phyloP scores from a whole-genome alignment of 352 stramenopile genomes.

The Lagenidium giganteum region DNA sequence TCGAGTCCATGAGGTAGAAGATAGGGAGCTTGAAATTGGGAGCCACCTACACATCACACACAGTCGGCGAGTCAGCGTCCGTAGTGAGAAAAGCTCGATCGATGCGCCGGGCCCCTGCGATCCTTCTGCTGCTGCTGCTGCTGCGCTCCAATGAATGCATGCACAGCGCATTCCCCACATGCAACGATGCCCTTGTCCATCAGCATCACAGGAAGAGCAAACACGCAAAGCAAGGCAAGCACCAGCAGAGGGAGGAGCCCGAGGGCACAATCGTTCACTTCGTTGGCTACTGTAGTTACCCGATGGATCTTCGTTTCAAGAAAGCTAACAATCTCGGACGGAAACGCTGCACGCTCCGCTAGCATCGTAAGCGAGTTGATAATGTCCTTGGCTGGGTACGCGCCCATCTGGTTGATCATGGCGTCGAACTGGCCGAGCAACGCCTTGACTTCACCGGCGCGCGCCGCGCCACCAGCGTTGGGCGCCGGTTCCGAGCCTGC shows the following conservation, averaged over 20 bases:
- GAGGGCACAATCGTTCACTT: no score
- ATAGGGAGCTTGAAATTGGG: conserved; percentile 86
- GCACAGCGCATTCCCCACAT: no score
- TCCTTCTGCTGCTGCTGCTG: no score
- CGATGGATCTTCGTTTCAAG: conserved; percentile 87
- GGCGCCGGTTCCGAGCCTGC: neutral
- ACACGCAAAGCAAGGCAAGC: no score
- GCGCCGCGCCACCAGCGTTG: neutral
- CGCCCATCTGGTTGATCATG: conserved; percentile 83
- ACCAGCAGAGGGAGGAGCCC: no score
- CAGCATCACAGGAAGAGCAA: no score
- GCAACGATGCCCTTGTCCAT: no score
- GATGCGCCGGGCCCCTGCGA: no score
- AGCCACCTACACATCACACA: conserved; percentile 34
- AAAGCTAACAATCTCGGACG: conserved; percentile 82
- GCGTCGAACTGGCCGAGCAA: conserved; percentile 74
- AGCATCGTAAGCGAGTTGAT: conserved; percentile 88
- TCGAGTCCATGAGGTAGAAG: conserved; percentile 88
- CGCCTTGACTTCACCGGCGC: conserved; percentile 33
- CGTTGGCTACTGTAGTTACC: conserved; percentile 32
- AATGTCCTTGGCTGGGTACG: conserved; percentile 85
- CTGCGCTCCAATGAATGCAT: no score
- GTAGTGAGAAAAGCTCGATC: no score
- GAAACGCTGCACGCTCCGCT: conserved; percentile 67
- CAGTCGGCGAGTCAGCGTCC: conserved; percentile 13